Conservation (phyloP, 1,139 yeast species). For the Nakaseomyces glabratus region DNA sequence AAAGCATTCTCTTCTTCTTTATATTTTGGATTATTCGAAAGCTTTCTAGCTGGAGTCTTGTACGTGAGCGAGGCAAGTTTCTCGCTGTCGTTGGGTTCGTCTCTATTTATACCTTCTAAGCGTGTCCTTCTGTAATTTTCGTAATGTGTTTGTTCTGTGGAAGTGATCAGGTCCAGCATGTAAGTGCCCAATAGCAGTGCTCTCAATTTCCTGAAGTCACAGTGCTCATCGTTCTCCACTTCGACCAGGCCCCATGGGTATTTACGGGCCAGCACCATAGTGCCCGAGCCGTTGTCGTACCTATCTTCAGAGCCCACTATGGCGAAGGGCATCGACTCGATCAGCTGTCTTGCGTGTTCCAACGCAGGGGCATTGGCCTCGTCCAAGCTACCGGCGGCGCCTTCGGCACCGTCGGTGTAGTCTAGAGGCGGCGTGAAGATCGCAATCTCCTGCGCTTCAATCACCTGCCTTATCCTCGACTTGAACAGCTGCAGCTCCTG, state of each 20-base stretch:
- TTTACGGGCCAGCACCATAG: constrained; percentile 77
- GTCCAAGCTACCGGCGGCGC: constrained; percentile 50
- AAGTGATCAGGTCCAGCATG: constrained; percentile 77
- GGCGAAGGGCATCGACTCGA: constrained; percentile 91
- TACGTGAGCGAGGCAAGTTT: constrained; percentile 20
- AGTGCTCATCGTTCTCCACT: constrained; percentile 90
- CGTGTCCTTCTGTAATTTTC: constrained; percentile 80
- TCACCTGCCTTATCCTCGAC: constrained; percentile 77
- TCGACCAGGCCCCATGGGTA: constrained; percentile 98
- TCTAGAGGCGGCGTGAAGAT: constrained; percentile 75
- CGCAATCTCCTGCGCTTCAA: constrained; percentile 84
- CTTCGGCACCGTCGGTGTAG: constrained; percentile 17
- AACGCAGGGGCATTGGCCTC: constrained; percentile 45
- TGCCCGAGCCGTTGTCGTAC: constrained; percentile 67
- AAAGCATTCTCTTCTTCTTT: constrained; percentile 93
- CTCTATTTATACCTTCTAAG: constrained; percentile 49
- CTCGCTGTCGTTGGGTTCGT: constrained; percentile 13
- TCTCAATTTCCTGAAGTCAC: constrained; percentile 90
- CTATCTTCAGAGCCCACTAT: constrained; percentile 87
- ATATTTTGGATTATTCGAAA: constrained; percentile 75
- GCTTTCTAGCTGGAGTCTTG: constrained; percentile 34
- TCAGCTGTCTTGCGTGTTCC: constrained; percentile 73
- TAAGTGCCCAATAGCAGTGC: constrained; percentile 82
- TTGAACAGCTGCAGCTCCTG: constrained; percentile 75
- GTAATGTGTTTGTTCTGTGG: constrained; percentile 89